phyloP scores from a whole-genome alignment of 148 eudicot species.

The Rhododendron ferrugineum region DNA sequence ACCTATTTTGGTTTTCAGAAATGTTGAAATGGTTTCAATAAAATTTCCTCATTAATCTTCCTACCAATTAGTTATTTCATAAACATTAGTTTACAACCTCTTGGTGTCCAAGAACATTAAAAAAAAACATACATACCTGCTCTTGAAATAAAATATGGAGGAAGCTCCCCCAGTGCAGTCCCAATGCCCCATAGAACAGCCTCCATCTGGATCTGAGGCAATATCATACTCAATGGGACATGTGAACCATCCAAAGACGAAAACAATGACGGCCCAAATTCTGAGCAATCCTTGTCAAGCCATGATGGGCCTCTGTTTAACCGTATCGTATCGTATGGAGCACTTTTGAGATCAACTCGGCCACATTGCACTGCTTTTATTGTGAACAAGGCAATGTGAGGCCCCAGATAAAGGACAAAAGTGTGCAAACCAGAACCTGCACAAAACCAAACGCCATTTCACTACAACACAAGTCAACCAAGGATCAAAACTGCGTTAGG shows the following conservation, averaged over 20 bases:
- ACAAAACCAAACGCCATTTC: conserved; percentile 5
- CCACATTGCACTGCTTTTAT: conserved; percentile 95
- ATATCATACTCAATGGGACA: conserved; percentile 82
- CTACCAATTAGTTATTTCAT: background rate
- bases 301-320: conserved; percentile 79
- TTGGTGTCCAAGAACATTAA: background rate
- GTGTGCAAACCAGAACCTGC: conserved; percentile 98
- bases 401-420: conserved; percentile 93
- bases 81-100: background rate
- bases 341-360: conserved; percentile 87
- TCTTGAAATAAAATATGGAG: conserved; percentile 95
- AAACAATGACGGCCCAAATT: conserved; percentile 77
- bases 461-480: background rate
- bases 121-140: conserved; percentile 47
- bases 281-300: conserved; percentile 87
- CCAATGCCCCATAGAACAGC: conserved; percentile 94
- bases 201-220: conserved; percentile 90
- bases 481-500: background rate
- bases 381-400: conserved; percentile 95
- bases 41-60: background rate
- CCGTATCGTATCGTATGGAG: conserved; percentile 93
- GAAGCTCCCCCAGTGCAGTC: conserved; percentile 98
- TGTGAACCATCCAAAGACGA: conserved; percentile 42
- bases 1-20: background rate
- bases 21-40: background rate